Base-by-base conservation (phyloP, 1,284 basidiomycete species). In the Ganoderma sp. region DNA sequence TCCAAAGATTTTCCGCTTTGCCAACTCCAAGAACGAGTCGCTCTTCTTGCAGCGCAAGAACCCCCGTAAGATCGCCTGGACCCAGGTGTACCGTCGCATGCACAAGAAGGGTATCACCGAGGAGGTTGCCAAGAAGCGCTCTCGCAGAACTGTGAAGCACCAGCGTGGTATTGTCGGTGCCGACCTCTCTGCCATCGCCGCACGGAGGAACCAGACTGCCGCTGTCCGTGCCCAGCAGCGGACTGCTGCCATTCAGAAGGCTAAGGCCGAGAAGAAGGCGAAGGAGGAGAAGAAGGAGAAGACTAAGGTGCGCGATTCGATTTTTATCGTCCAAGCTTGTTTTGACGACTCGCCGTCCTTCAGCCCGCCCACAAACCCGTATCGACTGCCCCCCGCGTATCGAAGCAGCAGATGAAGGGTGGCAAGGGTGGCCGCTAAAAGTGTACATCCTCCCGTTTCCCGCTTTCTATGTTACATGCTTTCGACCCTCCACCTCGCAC, bases 51-150 rank as follows among this genome's bases (percentile, higher is more conserved):
- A 99, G 84, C 95, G 97, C 86, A 99, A 99, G 88, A 99, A 99
- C 89, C 97, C 98, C 67, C 95, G 97, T 81, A 99, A 99, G 91
- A 96, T 99, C 84, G 94, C 97, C 74, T 99, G 97, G 98, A 99
- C 97, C 69, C 87, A 90, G 79, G 91, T 96, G 70, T 99, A 95
- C 91, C 94, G 97, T 77, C 93, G 96, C 78, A 96, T 98, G 92
- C 98, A 99, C 91, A 98, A 98, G 91, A 99, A 99, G 93, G 97
- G 97, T 82, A 90, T 99, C 81, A 96, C 96, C 65, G 97, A 99
- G 86, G 97, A 99, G 84, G 92, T 97, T 66, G 95, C 96, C 79
- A 99, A 99, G 96, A 98, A 98, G 88, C 94, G 97, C 77, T 95
- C 94, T 69, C 94, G 97, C 83, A 92, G 93, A 83, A 97, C 95